These are phyloP conservation scores for Wallacemonas sp. DNA, from an alignment of 208 protist species.

Conservation along the genomic window DNA sequence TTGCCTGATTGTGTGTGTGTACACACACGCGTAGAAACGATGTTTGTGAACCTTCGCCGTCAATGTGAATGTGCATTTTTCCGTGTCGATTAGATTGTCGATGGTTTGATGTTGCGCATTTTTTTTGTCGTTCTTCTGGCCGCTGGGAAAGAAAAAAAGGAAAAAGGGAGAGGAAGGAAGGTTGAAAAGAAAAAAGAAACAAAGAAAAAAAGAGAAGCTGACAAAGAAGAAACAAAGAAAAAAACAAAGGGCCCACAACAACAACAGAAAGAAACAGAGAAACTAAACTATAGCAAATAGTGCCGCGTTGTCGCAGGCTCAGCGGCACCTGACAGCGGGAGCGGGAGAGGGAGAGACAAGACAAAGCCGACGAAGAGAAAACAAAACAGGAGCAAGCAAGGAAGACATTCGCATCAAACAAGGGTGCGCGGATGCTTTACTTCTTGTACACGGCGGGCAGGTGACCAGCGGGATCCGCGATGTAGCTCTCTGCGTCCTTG, in stretches of 20 bases:
- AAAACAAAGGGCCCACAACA: not conserved
- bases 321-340: not conserved
- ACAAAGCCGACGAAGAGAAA: conserved; percentile 8
- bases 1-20: too few relatives aligned
- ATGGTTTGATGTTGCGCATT: too few relatives aligned
- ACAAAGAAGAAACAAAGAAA: not conserved
- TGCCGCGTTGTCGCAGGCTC: too few relatives aligned
- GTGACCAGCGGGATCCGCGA: conserved; percentile 20
- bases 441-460: conserved; percentile 23
- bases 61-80: too few relatives aligned
- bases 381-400: not conserved
- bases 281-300: conserved; percentile 5
- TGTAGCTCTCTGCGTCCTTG: conserved; percentile 21
- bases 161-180: not conserved
- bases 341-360: not conserved
- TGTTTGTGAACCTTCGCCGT: too few relatives aligned
- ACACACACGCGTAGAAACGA: too few relatives aligned
- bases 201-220: not conserved
- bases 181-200: not conserved
- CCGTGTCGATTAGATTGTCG: too few relatives aligned
- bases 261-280: conserved; percentile 7
- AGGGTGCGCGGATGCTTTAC: too few relatives aligned
- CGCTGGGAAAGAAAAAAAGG: not conserved
- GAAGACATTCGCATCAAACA: too few relatives aligned
- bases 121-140: too few relatives aligned